Evolutionary conservation across 345 rosid species (phyloP), one percentile per base, ranked within the genome.

Genomic region (Salix brachista): DNA sequence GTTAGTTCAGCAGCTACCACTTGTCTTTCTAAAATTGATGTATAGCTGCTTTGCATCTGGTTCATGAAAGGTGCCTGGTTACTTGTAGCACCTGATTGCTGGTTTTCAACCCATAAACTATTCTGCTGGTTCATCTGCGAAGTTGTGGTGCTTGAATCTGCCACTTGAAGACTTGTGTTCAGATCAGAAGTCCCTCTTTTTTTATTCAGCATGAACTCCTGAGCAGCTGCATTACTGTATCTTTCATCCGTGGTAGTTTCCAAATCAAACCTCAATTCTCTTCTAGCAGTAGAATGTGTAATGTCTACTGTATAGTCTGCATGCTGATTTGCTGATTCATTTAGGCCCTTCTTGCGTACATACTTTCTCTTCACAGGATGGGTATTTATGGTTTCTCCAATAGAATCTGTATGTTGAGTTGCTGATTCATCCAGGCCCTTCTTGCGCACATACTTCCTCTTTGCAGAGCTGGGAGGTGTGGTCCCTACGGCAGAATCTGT

Each of bases 221-320:
- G 70, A 11, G 75, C 26, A 64, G 62, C 65, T 36, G 44, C 71
- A 71, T 69, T 70, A 19, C 34, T 72, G 73, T 80, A 74, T 16
- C 69, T 73, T 72, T 77, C 78, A 76, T 78, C 62, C 48, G 76
- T 74, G 66, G 64, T 32, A 65, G 81, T 85, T 84, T 88, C 93
- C 78, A 76, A 71, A 72, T 88, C 90, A 79, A 92, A 92, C 73
- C 79, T 79, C 83, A 94, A 81, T 75, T 75, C 84, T 75, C 86
- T 91, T 76, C 85, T 81, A 42, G 84, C 71, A 68, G 68, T 64
- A 65, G 76, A 64, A 66, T 77, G 74, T 67, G 71, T 52, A 8
- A 60, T 76, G 36, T 44, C 81, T 73, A 69, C 61, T 19, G 2
- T 37, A 65, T 75, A 64, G 72, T 79, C 77, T 77, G 75, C 80